Base-by-base conservation (phyloP, 148 eudicot genomes). In the Nepenthes mirabilis region DNA sequence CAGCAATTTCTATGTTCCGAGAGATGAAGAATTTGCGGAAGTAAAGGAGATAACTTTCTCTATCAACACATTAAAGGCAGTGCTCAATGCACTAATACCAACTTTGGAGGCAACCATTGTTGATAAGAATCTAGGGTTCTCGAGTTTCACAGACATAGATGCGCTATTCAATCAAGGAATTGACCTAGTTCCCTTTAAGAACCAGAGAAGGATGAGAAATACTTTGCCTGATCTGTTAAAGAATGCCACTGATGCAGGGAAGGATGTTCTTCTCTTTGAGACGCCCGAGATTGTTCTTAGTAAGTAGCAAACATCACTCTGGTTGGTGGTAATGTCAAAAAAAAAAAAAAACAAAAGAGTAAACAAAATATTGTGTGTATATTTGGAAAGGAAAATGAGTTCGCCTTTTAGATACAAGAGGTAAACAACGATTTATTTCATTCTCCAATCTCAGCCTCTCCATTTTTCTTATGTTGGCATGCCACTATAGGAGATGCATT, bases 261-360 rank as follows among this genome's bases (percentile, higher is more conserved):
- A 67, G 37, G 53, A 56, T 10, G 23, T 74, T 11, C 51, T 87
- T 36, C 74, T 36, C 4, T 90, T 87, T 70, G 79, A 74, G 65
- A 78, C 75, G 33, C 87, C 96, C 32, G 77, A 78, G 52, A 23
- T 80, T 36, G 11, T 85, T 14, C 70, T 78, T 6, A 75, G 89
- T 83, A 70, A 73, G 67, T 13, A 55, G 36, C 45, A 40, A 8
- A 8, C 45, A 40, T 4, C 45, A 40, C 45, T 40, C 0, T 8
- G 4, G 23, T 23, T 23, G 23, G 23, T 23, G 23, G 23, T 23
- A 23, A 23, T 23, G 23, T 23, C 23, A 23, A 23, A 23, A 23
- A 23, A 23, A 23, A 40, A 3, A 40, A 40, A 8, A 40, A 40
- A n/a, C n/a, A n/a, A n/a, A 40, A 40, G 6, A 40, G 45, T 40